phyloP scores from a whole-genome alignment of 208 protist genomes.

The Acanthamoeba lenticulata region DNA sequence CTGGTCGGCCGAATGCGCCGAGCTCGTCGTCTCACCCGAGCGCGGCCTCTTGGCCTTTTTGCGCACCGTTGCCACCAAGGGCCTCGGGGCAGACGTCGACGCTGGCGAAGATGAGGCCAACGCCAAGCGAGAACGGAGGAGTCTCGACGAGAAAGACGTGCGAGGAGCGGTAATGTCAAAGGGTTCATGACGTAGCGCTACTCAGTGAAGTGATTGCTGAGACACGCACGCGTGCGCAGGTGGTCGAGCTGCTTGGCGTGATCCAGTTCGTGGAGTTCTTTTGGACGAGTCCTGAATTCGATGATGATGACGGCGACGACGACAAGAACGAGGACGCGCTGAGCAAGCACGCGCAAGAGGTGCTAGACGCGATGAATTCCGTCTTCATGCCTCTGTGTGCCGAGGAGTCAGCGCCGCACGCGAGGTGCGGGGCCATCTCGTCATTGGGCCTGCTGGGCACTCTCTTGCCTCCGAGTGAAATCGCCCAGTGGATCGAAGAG shows the following conservation, averaged over 20 bases:
- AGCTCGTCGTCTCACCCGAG: not conserved
- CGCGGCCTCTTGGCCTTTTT: not conserved
- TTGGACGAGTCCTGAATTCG: not conserved
- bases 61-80: not conserved
- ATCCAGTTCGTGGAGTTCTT: not conserved
- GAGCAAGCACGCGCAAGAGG: not conserved
- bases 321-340: not conserved
- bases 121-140: not conserved
- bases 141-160: not conserved
- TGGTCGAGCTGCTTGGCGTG: not conserved
- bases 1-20: not conserved
- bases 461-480: not conserved
- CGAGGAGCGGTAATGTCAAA: not conserved
- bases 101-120: not conserved
- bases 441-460: not conserved
- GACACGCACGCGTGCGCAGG: not conserved
- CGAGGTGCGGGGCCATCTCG: not conserved
- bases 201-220: not conserved
- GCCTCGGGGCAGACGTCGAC: not conserved
- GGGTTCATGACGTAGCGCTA: not conserved
- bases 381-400: not conserved
- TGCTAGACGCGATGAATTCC: not conserved
- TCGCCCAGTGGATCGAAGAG: not conserved
- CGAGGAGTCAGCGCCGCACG: not conserved
- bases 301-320: not conserved